Evolutionary conservation across 768 basidiomycete genomes (phyloP).

Genomic region (Tricholoma furcatifolium): DNA sequence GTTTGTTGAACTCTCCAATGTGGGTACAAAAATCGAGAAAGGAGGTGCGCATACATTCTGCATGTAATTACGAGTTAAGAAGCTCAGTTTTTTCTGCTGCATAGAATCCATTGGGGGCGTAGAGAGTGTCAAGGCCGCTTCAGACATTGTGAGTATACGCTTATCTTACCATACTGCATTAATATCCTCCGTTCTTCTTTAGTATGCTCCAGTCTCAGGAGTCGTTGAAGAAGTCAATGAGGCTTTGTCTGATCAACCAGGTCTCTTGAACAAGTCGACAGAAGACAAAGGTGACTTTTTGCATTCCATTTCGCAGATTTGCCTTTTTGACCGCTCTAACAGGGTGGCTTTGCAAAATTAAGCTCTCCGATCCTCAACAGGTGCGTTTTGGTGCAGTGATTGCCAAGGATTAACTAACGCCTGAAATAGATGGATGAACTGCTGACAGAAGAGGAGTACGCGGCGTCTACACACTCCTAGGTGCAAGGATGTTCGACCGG

Average conservation of each 20-base stretch:
- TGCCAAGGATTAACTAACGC: conserved; percentile 2
- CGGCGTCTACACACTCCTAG: conserved; percentile 34
- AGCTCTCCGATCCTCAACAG: conserved; percentile 74
- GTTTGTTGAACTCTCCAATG: conserved; percentile 84
- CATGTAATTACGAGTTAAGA: neutral
- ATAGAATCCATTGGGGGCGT: conserved; percentile 87
- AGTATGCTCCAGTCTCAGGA: conserved; percentile 95
- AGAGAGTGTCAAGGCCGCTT: conserved; percentile 95
- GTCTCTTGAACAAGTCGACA: conserved; percentile 85
- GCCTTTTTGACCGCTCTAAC: neutral
- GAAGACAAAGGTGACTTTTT: conserved; percentile 67
- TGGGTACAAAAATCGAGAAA: conserved; percentile 60
- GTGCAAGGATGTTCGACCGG: neutral
- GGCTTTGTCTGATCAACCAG: conserved; percentile 61
- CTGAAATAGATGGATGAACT: conserved; percentile 62
- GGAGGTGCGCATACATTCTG: conserved; percentile 59
- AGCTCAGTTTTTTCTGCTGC: neutral
- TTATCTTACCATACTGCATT: conserved; percentile 6
- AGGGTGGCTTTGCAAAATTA: conserved; percentile 98
- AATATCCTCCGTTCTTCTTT: conserved; percentile 7
- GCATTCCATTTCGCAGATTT: neutral
- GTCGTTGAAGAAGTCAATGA: conserved; percentile 79
- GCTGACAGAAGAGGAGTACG: conserved; percentile 77
- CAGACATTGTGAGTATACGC: conserved; percentile 68
- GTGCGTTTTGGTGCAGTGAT: conserved; percentile 36